Evolutionary conservation across 441 rosid species (phyloP).

Genomic region (Gossypium trilobum): DNA sequence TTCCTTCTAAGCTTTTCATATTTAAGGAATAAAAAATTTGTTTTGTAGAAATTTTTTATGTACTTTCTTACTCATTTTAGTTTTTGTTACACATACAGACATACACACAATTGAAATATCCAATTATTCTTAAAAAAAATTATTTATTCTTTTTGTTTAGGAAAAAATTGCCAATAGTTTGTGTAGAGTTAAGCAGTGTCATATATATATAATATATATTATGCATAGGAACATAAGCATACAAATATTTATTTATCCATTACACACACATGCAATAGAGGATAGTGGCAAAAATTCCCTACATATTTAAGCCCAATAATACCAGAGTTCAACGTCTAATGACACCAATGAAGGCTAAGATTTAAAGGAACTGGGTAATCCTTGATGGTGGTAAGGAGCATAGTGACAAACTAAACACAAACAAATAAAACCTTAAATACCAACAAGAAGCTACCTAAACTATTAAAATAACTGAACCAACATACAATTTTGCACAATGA

Average conservation of each 20-base stretch:
- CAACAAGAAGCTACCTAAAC: constrained; percentile 12
- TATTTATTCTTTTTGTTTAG: not conserved
- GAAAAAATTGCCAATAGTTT: not conserved
- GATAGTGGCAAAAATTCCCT: not conserved
- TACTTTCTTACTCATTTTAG: not conserved
- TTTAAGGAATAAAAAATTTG: not conserved
- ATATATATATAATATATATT: not conserved
- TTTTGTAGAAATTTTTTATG: not conserved
- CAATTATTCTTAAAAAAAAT: not conserved
- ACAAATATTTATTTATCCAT: not conserved
- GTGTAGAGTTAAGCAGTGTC: not conserved
- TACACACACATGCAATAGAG: not conserved
- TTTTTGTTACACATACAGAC: not conserved
- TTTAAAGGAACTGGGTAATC: not conserved
- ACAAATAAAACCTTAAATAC: not conserved
- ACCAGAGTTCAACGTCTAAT: not conserved
- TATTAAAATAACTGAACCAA: not conserved
- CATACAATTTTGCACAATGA: constrained; percentile 7
- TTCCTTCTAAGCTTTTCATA: not conserved
- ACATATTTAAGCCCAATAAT: not conserved
- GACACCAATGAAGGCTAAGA: not conserved
- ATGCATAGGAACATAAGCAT: not conserved
- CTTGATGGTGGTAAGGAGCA: not conserved
- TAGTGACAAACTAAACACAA: not conserved
- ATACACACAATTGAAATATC: not conserved